A percentile compares a stretch with the other conserved stretches of the same genome.
These are phyloP conservation scores for Herpotrichia juniperi DNA, from an alignment of 2,329 filamentous ascomycete species.

Conservation along the genomic window DNA sequence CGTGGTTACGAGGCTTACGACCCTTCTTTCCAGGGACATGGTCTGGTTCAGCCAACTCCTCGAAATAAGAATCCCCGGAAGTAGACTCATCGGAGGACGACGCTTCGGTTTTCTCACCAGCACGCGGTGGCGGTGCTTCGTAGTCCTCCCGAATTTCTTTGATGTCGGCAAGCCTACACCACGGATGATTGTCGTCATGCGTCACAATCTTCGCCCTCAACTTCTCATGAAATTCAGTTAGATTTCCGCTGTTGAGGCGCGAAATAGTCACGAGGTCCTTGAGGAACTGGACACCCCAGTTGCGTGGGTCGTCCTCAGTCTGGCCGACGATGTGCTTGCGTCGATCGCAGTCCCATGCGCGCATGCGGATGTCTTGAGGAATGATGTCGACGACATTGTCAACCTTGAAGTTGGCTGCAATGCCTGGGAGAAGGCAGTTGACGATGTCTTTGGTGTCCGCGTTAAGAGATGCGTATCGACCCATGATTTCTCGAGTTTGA, in stretches of 20 bases:
- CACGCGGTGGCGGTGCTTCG: conserved; percentile 24
- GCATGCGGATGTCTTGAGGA: conserved; percentile 44
- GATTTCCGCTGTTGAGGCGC: conserved; percentile 31
- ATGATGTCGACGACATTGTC: conserved; percentile 33
- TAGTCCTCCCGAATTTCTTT: conserved; percentile 37
- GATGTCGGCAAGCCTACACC: conserved; percentile 37
- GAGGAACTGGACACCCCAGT: conserved; percentile 46
- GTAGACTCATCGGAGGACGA: conserved; percentile 19
- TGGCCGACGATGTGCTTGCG: conserved; percentile 41
- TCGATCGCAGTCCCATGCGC: conserved; percentile 42
- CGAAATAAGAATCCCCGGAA: conserved; percentile 35
- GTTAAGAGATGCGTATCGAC: conserved; percentile 40
- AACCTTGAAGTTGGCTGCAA: conserved; percentile 32
- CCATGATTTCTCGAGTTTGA: conserved; percentile 23
- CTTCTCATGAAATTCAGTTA: conserved; percentile 31
- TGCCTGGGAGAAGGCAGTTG: conserved; percentile 35
- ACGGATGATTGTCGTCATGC: conserved; percentile 37
- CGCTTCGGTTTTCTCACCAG: conserved; percentile 12
- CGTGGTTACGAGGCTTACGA: conserved; percentile 4
- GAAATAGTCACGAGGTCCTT: conserved; percentile 40
- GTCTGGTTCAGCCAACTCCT: conserved; percentile 36
- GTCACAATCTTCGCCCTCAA: conserved; percentile 29
- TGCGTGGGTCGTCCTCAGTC: conserved; percentile 41
- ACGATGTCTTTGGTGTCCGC: conserved; percentile 38
- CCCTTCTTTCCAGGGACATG: conserved; percentile 23